Base-by-base conservation (phyloP, 2,329 filamentous ascomycete genomes). In the Ramularia collo-cygni region DNA sequence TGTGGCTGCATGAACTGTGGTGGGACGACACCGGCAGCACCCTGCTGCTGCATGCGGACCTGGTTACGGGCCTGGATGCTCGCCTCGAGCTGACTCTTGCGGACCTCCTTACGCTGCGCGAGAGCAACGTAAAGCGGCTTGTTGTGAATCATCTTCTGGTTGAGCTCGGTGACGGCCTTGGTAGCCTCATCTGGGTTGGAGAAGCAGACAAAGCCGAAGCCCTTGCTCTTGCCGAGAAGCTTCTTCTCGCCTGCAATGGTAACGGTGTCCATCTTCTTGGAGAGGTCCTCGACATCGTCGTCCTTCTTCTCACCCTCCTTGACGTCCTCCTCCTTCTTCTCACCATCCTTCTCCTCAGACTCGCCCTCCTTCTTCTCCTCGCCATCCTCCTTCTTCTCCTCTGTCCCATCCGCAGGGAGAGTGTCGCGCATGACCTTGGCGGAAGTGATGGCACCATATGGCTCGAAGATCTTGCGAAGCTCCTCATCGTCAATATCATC, bases 201-300 rank as follows among this genome's bases (percentile, higher is more conserved):
- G 76, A 98, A 98, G 84, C 92, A 98, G 62, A 98, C 92, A 67
- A 98, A 98, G 59, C 92, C 92, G 65, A 98, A 98, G 65, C 92
- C 92, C 77, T 96, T 98, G 83, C 88, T 95, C 85, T 96, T 96
- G 66, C 92, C 92, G 46, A 94, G 76, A 37, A 72, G 64, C 65
- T 76, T 78, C 70, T 79, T 79, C 59, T 76, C 70, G 40, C 71
- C 63, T 64, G 76, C 75, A 54, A 72, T 70, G 53, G 68, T 71
- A 57, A 71, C 65, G 56, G 70, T 68, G 52, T 68, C 63, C 44
- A 76, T 64, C 54, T 75, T 68, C 46, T 70, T 66, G 35, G 68
- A 69, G 7, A 74, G 57, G 8, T 59, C 60, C 44, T 65, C 61
- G 15, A 72, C 63, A 30, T 58, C 66, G 30, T 71, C 71, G 47